phyloP scores from a whole-genome alignment of 441 rosid genomes.

The Corymbia calophylla region DNA sequence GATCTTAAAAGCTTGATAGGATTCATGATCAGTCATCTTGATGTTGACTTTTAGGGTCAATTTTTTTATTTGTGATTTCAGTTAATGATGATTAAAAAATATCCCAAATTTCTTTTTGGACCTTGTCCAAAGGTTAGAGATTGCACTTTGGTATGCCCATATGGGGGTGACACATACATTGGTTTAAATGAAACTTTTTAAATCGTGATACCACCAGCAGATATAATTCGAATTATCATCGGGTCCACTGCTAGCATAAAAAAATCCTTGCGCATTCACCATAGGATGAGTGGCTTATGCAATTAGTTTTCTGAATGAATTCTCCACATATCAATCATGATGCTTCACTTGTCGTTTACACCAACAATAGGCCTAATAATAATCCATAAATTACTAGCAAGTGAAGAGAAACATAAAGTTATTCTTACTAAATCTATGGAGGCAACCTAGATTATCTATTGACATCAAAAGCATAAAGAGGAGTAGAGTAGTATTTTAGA shows the following conservation, averaged over 20 bases:
- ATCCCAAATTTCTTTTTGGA: background rate
- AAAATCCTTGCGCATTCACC: background rate
- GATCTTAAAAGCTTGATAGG: no score
- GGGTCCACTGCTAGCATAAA: background rate
- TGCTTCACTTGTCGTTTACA: background rate
- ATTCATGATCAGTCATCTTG: no score
- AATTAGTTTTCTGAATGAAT: no score
- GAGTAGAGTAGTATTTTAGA: background rate
- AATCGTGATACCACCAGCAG: background rate
- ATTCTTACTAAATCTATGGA: background rate
- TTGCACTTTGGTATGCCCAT: background rate
- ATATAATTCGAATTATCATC: background rate
- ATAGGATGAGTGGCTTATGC: background rate
- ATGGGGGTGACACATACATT: background rate
- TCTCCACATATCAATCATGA: no score
- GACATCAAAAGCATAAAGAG: background rate
- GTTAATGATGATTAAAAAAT: no score
- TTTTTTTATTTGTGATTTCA: no score
- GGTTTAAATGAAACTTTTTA: background rate
- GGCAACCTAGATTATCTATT: background rate
- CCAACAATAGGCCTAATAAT: fast-evolving
- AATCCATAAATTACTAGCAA: background rate
- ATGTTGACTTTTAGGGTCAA: no score
- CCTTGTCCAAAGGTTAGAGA: background rate
- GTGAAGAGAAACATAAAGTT: background rate